Conservation (phyloP, 345 rosid species). For the Eucalyptus sp. region DNA sequence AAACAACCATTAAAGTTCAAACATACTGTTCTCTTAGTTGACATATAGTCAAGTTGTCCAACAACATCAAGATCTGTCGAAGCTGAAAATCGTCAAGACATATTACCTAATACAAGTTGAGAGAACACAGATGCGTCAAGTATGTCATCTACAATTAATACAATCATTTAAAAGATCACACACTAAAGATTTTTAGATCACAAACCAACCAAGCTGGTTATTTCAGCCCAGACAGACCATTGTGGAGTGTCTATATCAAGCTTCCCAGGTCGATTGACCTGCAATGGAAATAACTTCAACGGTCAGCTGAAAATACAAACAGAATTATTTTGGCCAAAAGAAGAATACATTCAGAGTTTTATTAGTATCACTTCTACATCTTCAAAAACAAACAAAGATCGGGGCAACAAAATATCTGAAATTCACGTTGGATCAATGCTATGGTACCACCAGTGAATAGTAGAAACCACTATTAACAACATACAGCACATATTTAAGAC, state of each 20-base stretch:
- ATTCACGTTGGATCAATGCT: neutral
- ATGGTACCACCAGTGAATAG: neutral
- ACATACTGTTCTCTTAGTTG: slow-evolving; percentile 79
- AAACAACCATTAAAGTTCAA: neutral
- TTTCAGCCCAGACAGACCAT: slow-evolving; percentile 58
- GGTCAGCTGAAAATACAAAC: neutral
- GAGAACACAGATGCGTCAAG: neutral
- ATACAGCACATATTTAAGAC: neutral
- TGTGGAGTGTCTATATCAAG: slow-evolving; percentile 62
- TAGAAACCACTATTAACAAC: neutral
- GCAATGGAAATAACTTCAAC: neutral
- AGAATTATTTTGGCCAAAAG: neutral
- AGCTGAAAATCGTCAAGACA: slow-evolving; percentile 66
- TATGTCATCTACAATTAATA: neutral
- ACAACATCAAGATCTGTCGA: slow-evolving; percentile 52
- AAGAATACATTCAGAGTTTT: neutral
- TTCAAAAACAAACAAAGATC: neutral
- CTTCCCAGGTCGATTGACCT: slow-evolving; percentile 77
- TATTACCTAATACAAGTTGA: slow-evolving; percentile 27
- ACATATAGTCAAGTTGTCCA: slow-evolving; percentile 59
- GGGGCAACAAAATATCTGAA: neutral
- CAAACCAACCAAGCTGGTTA: slow-evolving; percentile 56
- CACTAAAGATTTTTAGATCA: neutral
- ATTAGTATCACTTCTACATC: neutral
- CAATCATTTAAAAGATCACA: neutral